These are phyloP conservation scores for Coemansia sp. DNA, from an alignment of 192 early-diverging fungal species.

Conservation along the genomic window DNA sequence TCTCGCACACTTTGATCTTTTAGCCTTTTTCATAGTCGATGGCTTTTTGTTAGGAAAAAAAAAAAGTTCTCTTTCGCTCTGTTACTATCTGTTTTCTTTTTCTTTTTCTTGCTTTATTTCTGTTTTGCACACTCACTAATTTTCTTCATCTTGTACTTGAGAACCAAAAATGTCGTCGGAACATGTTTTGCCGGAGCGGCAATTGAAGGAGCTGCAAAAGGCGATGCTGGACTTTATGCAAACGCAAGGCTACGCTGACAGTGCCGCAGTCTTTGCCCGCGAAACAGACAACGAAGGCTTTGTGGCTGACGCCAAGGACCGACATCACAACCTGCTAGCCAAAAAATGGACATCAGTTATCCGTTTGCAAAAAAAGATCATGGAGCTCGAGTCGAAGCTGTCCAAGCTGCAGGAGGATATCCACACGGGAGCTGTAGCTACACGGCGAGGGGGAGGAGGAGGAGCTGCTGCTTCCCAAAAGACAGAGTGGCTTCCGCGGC, in stretches of 20 bases:
- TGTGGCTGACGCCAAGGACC: constrained; percentile 68
- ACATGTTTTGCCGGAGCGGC: constrained; percentile 63
- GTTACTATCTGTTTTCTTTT: no score
- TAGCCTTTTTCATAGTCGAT: no score
- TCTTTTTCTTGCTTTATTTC: background rate
- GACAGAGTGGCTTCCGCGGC: constrained; percentile 79
- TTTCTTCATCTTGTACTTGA: background rate
- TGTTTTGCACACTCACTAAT: background rate
- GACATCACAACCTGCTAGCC: constrained; percentile 51
- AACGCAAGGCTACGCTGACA: constrained; percentile 66
- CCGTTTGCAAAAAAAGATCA: constrained; percentile 90
- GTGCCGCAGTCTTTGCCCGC: constrained; percentile 65
- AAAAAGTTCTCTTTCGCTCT: no score
- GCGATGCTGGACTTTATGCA: constrained; percentile 89
- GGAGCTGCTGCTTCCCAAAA: constrained; percentile 49
- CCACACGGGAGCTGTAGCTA: constrained; percentile 51
- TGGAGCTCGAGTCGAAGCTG: constrained; percentile 87
- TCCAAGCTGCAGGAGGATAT: constrained; percentile 75
- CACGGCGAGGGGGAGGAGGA: constrained; percentile 34
- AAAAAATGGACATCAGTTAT: constrained; percentile 95
- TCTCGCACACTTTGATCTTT: no score
- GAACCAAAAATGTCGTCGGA: constrained; percentile 16
- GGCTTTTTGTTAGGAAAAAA: no score
- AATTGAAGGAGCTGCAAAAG: constrained; percentile 70
- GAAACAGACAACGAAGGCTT: constrained; percentile 77